Evolutionary conservation across 148 eudicot species (phyloP), one percentile per base, ranked within the genome.

Genomic region (Camellia granthamiana): DNA sequence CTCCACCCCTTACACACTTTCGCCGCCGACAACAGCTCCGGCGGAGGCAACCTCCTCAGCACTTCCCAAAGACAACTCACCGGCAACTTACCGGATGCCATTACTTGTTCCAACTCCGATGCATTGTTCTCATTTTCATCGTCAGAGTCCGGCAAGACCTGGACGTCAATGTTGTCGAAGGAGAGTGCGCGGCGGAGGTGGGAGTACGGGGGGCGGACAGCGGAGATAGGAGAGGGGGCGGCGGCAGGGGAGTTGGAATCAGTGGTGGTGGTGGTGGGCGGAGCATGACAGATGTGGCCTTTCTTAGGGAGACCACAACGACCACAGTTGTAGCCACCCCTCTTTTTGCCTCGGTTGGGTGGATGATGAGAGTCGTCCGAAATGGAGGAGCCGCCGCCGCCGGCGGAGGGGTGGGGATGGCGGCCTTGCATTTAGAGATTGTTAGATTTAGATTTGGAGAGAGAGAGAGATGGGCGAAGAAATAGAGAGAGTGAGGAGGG

Each of bases 1-100:
- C 97, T 90, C 99, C 99, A 95, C 71, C 91, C 92, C 65, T 74
- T 91, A 77, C 97, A 95, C 74, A 93, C 99, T 76, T 84, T 87
- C n/a, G 91, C 89, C 80, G 92, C 97, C 86, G 90, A 19, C 85
- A 92, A 67, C 83, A 95, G 7, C 78, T 84, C 70, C 76, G 87
- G 56, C 69, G 99, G 99, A 47, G 97, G 89, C 78, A 95, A 62
- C 83, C 92, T 84, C 87, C 79, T 81, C 76, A 96, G 64, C 51
- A 96, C 91, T 77, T 96, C 94, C 95, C 94, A 93, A 68, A 8
- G 88, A 84, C 79, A 87, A 78, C 84, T 80, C 52, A 7, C 52
- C 52, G 52, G 52, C 52, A 49, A 49, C 5, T 4, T 4, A 5
- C 5, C 52, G 52, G 52, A 49, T 4, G 0, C 52, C 6, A 7